Conservation (phyloP, 164 flowering plant genomes). For the Chloranthus sessilifolius region DNA sequence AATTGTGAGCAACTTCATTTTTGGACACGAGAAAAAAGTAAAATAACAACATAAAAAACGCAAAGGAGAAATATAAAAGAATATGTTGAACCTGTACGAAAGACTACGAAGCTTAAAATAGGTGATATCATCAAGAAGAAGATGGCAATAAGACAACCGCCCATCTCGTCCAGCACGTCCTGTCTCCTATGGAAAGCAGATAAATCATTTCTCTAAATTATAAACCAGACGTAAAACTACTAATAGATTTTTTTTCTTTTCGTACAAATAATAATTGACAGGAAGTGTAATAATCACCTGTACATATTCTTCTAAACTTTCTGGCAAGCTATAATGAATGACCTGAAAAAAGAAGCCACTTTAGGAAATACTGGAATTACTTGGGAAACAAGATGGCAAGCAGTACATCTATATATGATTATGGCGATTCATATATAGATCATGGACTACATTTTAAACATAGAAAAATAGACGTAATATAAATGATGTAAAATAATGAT, state of each 20-base stretch:
- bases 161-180: conserved; percentile 99
- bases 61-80: background rate
- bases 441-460: background rate
- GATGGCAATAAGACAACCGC: conserved; percentile 77
- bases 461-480: background rate
- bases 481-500: background rate
- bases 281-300: conserved; percentile 46
- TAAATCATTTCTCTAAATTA: conserved; percentile 6
- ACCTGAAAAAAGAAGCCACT: conserved; percentile 45
- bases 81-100: conserved; percentile 50
- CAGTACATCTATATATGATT: background rate
- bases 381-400: too few relatives aligned
- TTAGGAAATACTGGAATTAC: background rate
- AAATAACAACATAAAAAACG: background rate
- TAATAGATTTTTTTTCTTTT: too few relatives aligned
- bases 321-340: conserved; percentile 89
- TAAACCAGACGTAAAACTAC: conserved; percentile 1
- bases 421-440: too few relatives aligned
- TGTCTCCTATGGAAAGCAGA: conserved; percentile 54
- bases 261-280: too few relatives aligned
- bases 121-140: conserved; percentile 63
- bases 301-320: conserved; percentile 97
- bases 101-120: conserved; percentile 83
- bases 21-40: background rate
- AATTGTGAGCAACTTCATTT: conserved; percentile 1